phyloP scores from a whole-genome alignment of 148 eudicot species.

The Mesembryanthemum crystallinum region DNA sequence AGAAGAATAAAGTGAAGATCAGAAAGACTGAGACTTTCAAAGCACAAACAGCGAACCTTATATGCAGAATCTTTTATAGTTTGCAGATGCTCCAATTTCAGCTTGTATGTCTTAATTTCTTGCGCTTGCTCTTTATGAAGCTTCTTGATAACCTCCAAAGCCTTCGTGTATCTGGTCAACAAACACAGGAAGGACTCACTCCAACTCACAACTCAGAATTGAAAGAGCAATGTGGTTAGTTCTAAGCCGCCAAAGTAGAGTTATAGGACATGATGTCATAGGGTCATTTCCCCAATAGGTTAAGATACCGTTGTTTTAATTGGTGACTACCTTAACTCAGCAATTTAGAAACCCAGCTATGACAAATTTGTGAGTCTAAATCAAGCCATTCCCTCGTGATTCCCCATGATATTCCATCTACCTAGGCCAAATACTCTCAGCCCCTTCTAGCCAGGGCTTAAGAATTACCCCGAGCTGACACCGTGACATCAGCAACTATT shows the following conservation, averaged over 20 bases:
- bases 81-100: slow-evolving; percentile 91
- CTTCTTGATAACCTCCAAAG: slow-evolving; percentile 97
- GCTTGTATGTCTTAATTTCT: slow-evolving; percentile 81
- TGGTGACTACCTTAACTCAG: background rate
- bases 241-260: background rate
- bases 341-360: background rate
- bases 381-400: background rate
- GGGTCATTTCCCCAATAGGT: background rate
- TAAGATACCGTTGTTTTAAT: background rate
- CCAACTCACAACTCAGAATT: slow-evolving; percentile 2
- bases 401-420: background rate
- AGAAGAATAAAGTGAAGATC: background rate
- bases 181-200: slow-evolving; percentile 16
- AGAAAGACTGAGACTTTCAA: background rate
- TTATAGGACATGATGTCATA: background rate
- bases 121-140: slow-evolving; percentile 98
- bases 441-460: background rate
- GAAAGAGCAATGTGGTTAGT: background rate
- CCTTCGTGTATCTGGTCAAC: slow-evolving; percentile 80
- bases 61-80: slow-evolving; percentile 88
- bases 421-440: background rate
- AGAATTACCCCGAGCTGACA: background rate
- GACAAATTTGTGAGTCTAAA: background rate
- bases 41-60: slow-evolving; percentile 50
- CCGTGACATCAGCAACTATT: background rate